Base-by-base conservation (phyloP, 305 asterid genomes). In the Solanum hybrid region DNA sequence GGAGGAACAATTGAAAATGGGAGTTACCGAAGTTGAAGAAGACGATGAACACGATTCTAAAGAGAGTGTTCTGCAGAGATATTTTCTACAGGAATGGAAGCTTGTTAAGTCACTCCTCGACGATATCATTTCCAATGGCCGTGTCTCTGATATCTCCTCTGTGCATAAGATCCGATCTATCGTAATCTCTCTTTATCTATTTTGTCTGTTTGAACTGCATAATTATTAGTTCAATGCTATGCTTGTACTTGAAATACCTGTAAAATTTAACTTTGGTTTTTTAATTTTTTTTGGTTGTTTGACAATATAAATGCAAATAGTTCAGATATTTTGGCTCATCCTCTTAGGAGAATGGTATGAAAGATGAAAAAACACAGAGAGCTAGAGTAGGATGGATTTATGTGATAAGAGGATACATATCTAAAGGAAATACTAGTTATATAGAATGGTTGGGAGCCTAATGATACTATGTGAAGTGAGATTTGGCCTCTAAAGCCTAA, bases 81-180 rank as follows among this genome's bases (percentile, higher is more conserved):
- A 95, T 93, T 97, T 97, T 75, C 97, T 97, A 61, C 98, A 93
- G 69, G 99, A 97, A 92, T 97, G 99, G 99, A 94, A 94, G 90
- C 95, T 92, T 92, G 97, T 97, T 91, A 96, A 97, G 91, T 94
- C 97, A 90, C 92, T 96, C 40, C 96, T 97, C 86, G 93, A 96
- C 93, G 95, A 89, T 93, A 94, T 97, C 92, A 95, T 96, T 90
- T 92, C 96, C 16, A 89, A 91, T 78, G 96, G 95, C 92, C 93
- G 98, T 83, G 96, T 92, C 90, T 89, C 97, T 92, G 97, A 95
- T 90, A 93, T 94, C 90, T 91, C 97, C 34, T 89, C 95, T 88
- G 98, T 95, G 51, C 94, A 93, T 94, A 95, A 90, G 93, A 97
- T 97, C 93, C 97, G 98, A 82, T 96, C 99, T 89, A 96, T 97